Conservation (phyloP, 2,329 filamentous ascomycete species). For the Beauveria sp. region DNA sequence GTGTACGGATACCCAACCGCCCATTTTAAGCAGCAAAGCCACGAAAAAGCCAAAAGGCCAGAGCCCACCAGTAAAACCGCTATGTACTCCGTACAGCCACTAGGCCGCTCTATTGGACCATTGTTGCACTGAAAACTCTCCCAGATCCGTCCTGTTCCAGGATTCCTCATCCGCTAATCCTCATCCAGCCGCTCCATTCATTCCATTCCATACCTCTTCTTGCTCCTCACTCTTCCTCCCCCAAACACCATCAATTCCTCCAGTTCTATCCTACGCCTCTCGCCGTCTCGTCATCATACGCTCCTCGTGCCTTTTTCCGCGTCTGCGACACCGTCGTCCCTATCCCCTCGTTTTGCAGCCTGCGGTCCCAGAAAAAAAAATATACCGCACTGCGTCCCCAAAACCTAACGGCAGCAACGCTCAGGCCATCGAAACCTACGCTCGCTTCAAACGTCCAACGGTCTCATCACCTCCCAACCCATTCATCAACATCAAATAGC, state of each 20-base stretch:
- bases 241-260: neutral
- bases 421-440: neutral
- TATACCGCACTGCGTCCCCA: neutral
- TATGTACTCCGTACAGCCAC: neutral
- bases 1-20: neutral
- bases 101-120: neutral
- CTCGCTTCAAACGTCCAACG: neutral
- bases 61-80: no score
- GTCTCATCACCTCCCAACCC: no score
- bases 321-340: neutral
- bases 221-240: neutral
- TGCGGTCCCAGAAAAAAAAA: neutral
- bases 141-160: neutral
- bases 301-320: neutral
- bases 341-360: neutral
- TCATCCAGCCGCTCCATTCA: neutral
- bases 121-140: neutral
- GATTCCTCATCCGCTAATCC: slow-evolving; percentile 8
- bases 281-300: neutral
- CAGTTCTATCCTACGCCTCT: neutral
- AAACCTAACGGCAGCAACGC: neutral
- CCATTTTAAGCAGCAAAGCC: neutral
- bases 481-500: neutral
- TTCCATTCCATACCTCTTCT: neutral
- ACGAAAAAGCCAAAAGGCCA: neutral